Evolutionary conservation across 2,329 filamentous ascomycete species (phyloP), one percentile per base, ranked within the genome.

Genomic region (Xylaria sp.): DNA sequence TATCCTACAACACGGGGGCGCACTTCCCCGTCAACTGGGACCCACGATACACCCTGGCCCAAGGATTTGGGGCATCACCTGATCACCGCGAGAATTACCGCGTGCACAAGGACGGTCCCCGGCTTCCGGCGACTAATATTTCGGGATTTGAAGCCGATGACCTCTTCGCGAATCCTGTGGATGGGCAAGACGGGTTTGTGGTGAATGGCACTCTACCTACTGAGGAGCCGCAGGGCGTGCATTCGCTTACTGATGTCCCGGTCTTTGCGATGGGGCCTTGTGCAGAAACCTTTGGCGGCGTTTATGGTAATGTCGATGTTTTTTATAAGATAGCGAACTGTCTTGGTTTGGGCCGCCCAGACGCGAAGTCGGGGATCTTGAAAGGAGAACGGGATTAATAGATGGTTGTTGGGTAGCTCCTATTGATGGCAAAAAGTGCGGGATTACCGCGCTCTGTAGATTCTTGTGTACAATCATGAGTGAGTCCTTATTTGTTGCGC

Each of bases 21-120:
- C 87, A 92, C 82, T 97, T 96, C 84, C 93, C 93, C 23, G 84
- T 87, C 70, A 93, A 93, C 83, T 96, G 93, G 93, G 91, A 93
- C 77, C 93, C 93, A 15, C 87, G 93, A 36, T 96, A 95, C 81
- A 91, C 91, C 66, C 88, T 97, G 59, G 92, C 91, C 64, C 86
- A 89, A 46, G 93, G 93, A 60, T 80, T 93, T 39, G 87, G 85
- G 57, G 91, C 91, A 36, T 86, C 87, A 76, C 93, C 93, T 0
- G 93, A 97, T 78, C 88, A 85, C 74, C 86, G 91, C 25, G 93
- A 97, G 83, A 87, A 92, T 81, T 97, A 90, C 84, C 85, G 85
- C 71, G 89, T 95, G 15, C 89, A 89, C 81, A 88, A 88, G 78
- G 81, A 84, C 20, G 61, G 61, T 0, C 86, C 92, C 0, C 87